Base-by-base conservation (phyloP, 768 basidiomycete genomes). In the Kwoniella mangroviensis region DNA sequence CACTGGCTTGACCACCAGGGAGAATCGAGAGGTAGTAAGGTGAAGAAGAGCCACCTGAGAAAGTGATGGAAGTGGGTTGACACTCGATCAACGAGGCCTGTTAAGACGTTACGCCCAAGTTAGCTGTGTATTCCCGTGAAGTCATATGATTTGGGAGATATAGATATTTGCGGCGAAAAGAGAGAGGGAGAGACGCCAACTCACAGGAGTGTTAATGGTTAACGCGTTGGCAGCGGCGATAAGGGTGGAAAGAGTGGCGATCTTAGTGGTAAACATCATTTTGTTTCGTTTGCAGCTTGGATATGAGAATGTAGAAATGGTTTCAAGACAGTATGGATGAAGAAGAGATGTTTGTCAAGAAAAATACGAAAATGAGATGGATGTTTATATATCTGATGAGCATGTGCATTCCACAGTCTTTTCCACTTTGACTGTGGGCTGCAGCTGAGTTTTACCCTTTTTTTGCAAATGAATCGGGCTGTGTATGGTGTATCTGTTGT, bases 11-110 rank as follows among this genome's bases (percentile, higher is more conserved):
- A 62, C 74, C 77, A 34, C 68, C 77, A 24, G 77, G 77, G 40
- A 78, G 58, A 66, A 75, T 54, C 54, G 77, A 54, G 57, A 78
- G 54, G 66, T 70, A 78, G 73, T 73, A 78, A n/a, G 75, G 73
- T 40, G 52, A 55, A 11, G 59, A 34, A 17, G 75, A 55, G 19
- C 73, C 70, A 42, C 69, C 75, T 11, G 68, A 51, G 41, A 63
- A 78, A 45, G 59, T 64, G 63, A 78, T 28, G 19, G 68, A 63
- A 15, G 65, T 66, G n/a, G 77, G 77, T 66, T 78, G 75, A 60
- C 77, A 78, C 43, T 68, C 69, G 69, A 78, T 72, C 55, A 78
- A 60, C 5, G 75, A 74, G 28, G 75, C 72, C 77, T 78, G 28
- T 63, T 19, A 10, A 24, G 57, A 59, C 13, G 19, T 41, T 10